Evolutionary conservation across 306 rosid species (phyloP), one percentile per base, ranked within the genome.

Genomic region (Begonia loranthoides): DNA sequence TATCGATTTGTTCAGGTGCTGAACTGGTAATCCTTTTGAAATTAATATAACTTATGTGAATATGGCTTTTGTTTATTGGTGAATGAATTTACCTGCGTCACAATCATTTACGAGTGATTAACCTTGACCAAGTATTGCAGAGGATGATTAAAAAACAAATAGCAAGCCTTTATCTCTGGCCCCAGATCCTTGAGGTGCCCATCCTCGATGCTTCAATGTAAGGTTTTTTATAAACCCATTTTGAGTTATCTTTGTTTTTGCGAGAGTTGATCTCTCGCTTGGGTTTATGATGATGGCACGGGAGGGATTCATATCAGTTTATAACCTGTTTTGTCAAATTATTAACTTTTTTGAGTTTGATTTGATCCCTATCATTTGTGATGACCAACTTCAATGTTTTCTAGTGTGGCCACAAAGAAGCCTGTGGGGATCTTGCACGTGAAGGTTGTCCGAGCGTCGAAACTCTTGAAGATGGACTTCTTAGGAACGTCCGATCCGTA

Each of bases 401-500:
- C 19, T 6, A 85, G 97, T 66, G 76, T 74, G 64, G 72, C 78
- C 11, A 39, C 73, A 57, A 72, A 76, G 80, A 89, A 82, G 92
- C 92, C 97, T 1, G 95, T 85, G 48, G 95, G 97, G 60, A 85
- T 89, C 54, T 65, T 89, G 49, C 95, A 85, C 39, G 95, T 89
- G 68, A 85, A 85, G 67, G 92, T 89, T 41, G 73, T 85, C 34
- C 88, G 85, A 46, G 97, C 95, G 1, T 6, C 28, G 9, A 82
- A 76, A 60, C 95, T 89, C 57, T 62, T 85, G 77, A 82, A 75
- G 80, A 85, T 71, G 92, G 97, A 89, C 73, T 39, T 89, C 34
- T 50, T 85, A 53, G 97, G 97, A 68, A 60, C 81, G 55, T 89
- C 97, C 40, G 97, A 89, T 80, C 97, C 97, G 44, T 89, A 82